These are phyloP conservation scores for Penicillium pulvis DNA, from an alignment of 495 filamentous ascomycete species.

Conservation along the genomic window DNA sequence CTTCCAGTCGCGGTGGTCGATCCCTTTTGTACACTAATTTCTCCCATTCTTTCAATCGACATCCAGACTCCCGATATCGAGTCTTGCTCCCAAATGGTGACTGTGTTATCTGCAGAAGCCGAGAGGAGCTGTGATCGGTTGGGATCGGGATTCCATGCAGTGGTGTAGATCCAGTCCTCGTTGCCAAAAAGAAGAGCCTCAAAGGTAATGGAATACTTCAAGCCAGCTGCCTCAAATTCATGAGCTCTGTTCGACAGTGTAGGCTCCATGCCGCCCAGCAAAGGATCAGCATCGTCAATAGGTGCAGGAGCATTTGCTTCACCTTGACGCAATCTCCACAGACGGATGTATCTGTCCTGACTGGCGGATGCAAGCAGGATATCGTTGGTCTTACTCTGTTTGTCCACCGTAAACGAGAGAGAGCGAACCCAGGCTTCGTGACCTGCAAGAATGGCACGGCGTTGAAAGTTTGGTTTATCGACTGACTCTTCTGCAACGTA, in stretches of 20 bases:
- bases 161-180: conserved; percentile 96
- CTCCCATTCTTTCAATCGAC: conserved; percentile 78
- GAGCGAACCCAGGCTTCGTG: conserved; percentile 96
- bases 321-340: conserved; percentile 84
- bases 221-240: conserved; percentile 57
- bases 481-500: conserved; percentile 57
- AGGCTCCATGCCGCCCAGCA: conserved; percentile 61
- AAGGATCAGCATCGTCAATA: conserved; percentile 50
- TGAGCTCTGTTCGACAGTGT: conserved; percentile 86
- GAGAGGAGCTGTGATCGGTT: conserved; percentile 74
- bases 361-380: conserved; percentile 88
- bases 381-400: conserved; percentile 56
- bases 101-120: conserved; percentile 91
- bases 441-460: conserved; percentile 77
- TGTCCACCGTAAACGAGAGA: conserved; percentile 73
- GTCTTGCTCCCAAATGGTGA: conserved; percentile 91
- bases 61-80: conserved; percentile 85
- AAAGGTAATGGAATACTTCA: conserved; percentile 80
- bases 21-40: conserved; percentile 91
- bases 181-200: conserved; percentile 94
- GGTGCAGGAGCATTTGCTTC: conserved; percentile 39
- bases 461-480: conserved; percentile 56
- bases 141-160: conserved; percentile 65
- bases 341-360: conserved; percentile 94
- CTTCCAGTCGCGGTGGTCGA: conserved; percentile 94